Conservation (phyloP, 495 filamentous ascomycete species). For the Parathielavia appendiculata region DNA sequence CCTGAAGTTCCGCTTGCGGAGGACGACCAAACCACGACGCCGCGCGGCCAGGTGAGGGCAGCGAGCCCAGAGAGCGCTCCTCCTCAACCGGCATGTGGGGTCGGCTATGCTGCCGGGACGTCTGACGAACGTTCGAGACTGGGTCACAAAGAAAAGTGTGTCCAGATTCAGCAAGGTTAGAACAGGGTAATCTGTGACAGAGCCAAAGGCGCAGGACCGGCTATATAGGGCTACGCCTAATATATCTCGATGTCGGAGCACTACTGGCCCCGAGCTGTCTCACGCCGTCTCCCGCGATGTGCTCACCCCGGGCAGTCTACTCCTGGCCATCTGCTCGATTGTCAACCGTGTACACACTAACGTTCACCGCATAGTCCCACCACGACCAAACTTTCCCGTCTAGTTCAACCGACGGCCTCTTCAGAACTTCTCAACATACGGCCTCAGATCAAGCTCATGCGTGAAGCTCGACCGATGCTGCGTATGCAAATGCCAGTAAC, state of each 20-base stretch:
- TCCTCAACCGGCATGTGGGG: conserved; percentile 21
- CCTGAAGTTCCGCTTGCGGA: conserved; percentile 20
- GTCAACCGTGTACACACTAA: not conserved
- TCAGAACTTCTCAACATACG: conserved; percentile 70
- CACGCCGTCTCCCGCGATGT: not conserved
- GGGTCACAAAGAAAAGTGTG: not conserved
- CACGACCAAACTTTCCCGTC: not conserved
- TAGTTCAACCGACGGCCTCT: not conserved
- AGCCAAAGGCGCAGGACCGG: conserved; percentile 1
- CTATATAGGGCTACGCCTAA: conserved; percentile 14
- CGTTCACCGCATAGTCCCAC: too few species aligned
- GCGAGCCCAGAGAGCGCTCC: conserved; percentile 23
- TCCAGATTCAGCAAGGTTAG: not conserved
- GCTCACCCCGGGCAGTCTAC: too few species aligned
- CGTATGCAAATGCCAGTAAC: conserved; percentile 82
- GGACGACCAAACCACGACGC: conserved; percentile 14
- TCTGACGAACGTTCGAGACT: conserved; percentile 1
- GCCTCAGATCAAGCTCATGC: conserved; percentile 77
- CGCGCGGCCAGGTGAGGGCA: conserved; percentile 19
- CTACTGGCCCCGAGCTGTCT: not conserved
- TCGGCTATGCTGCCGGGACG: not conserved
- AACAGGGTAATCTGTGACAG: not conserved
- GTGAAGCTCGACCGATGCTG: conserved; percentile 78
- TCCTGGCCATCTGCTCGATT: not conserved
- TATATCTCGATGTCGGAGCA: conserved; percentile 13